These are phyloP conservation scores for Jatropha curcas DNA, from an alignment of 345 rosid genomes.

Conservation along the genomic window DNA sequence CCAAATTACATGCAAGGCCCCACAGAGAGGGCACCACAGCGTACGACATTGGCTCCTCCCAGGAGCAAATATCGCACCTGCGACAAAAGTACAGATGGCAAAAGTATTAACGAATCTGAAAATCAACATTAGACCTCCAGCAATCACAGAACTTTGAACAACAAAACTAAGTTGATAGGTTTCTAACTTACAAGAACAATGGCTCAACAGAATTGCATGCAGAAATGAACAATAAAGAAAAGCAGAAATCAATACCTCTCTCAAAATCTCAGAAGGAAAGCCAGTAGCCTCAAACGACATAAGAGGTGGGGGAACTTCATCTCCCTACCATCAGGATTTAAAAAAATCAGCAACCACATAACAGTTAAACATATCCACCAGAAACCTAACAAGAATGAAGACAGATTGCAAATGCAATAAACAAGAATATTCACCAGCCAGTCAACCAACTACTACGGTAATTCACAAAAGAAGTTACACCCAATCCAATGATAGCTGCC, in stretches of 20 bases:
- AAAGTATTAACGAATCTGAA: constrained; percentile 65
- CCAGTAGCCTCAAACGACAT: constrained; percentile 75
- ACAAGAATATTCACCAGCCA: background rate
- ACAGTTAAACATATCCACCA: background rate
- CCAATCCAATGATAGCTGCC: background rate
- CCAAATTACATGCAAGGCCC: constrained; percentile 73
- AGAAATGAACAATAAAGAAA: constrained; percentile 7
- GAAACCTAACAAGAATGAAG: background rate
- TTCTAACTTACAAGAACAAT: constrained; percentile 31
- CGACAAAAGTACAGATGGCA: constrained; percentile 83
- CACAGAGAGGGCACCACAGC: constrained; percentile 73
- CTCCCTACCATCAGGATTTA: constrained; percentile 52
- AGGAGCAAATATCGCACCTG: constrained; percentile 99
- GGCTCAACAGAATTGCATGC: constrained; percentile 7
- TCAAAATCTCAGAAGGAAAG: constrained; percentile 86
- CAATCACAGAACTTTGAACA: constrained; percentile 35
- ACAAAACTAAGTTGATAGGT: constrained; percentile 23
- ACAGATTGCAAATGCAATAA: background rate
- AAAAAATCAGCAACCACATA: background rate
- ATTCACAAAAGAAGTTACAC: background rate
- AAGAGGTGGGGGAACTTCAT: constrained; percentile 74
- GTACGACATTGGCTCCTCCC: constrained; percentile 99
- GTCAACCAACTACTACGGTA: background rate
- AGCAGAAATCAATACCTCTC: constrained; percentile 63
- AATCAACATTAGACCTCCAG: constrained; percentile 58